phyloP scores from a whole-genome alignment of 768 basidiomycete species.

The Fomitopsis serialis region DNA sequence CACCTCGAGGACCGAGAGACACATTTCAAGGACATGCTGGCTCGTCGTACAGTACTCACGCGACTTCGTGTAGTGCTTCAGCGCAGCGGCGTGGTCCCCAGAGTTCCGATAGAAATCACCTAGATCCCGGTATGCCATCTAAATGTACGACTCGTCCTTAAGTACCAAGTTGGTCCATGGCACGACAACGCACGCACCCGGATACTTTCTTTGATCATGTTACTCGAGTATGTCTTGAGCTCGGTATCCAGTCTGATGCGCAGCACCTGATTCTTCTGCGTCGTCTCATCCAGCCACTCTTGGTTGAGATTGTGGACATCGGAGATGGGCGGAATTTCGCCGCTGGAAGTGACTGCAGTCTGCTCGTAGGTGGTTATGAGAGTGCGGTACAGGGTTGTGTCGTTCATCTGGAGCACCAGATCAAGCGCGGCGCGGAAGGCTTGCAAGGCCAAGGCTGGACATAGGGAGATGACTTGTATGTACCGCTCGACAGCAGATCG shows the following conservation, averaged over 20 bases:
- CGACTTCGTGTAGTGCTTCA: constrained; percentile 86
- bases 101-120: constrained; percentile 70
- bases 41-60: constrained; percentile 90
- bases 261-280: constrained; percentile 65
- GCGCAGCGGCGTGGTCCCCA: constrained; percentile 65
- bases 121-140: constrained; percentile 92
- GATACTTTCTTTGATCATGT: constrained; percentile 99
- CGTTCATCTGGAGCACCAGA: constrained; percentile 62
- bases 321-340: constrained; percentile 39
- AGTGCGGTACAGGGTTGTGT: constrained; percentile 53
- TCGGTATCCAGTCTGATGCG: constrained; percentile 86
- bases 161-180: background rate
- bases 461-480: constrained; percentile 56
- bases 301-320: constrained; percentile 53
- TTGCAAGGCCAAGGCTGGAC: constrained; percentile 65
- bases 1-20: constrained; percentile 77
- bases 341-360: constrained; percentile 21
- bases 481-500: constrained; percentile 51
- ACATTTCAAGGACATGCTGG: constrained; percentile 92
- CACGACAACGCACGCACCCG: constrained; percentile 46
- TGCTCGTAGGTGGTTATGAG: constrained; percentile 53
- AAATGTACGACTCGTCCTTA: constrained; percentile 7
- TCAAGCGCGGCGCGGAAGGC: constrained; percentile 64
- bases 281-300: constrained; percentile 68
- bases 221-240: constrained; percentile 89